These are phyloP conservation scores for Diaporthe caulivora DNA, from an alignment of 2,329 filamentous ascomycete species.

Conservation along the genomic window DNA sequence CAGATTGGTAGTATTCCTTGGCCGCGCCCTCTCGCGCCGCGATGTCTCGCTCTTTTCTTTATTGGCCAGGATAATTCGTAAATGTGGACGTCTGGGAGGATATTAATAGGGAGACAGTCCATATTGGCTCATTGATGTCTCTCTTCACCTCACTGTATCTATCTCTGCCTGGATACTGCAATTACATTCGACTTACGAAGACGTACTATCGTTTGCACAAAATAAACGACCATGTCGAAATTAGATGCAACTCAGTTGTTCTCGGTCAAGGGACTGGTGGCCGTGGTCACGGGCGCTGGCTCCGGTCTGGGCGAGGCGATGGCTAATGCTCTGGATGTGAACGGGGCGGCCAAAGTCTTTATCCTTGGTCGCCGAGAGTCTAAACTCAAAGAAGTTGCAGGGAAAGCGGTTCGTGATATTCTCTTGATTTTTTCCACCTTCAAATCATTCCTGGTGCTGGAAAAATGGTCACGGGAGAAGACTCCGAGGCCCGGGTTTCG, in stretches of 20 bases:
- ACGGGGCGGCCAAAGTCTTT: slow-evolving; percentile 15
- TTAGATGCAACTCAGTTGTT: not conserved
- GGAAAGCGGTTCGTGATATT: not conserved
- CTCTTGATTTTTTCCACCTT: too few relatives aligned
- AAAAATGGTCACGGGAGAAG: fast-evolving
- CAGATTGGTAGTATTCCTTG: not conserved
- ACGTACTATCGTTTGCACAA: not conserved
- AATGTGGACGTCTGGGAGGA: too few relatives aligned
- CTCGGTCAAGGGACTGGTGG: not conserved
- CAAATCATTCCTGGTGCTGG: not conserved
- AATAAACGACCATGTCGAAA: not conserved
- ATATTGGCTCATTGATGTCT: too few relatives aligned
- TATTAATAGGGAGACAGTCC: not conserved
- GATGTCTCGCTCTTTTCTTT: not conserved
- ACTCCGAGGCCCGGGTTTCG: too few relatives aligned
- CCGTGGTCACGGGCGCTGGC: not conserved
- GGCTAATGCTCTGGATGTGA: slow-evolving; percentile 7
- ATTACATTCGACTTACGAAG: not conserved
- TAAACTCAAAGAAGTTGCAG: not conserved
- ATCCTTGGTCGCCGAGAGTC: slow-evolving; percentile 6
- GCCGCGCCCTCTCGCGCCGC: not conserved
- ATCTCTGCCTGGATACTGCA: not conserved
- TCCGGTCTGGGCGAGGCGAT: not conserved
- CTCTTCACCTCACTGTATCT: not conserved
- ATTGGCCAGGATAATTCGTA: not conserved